Evolutionary conservation across 805 yeast genomes (phyloP), one percentile per base, ranked within the genome.

Genomic region (Candida qinlingensis): DNA sequence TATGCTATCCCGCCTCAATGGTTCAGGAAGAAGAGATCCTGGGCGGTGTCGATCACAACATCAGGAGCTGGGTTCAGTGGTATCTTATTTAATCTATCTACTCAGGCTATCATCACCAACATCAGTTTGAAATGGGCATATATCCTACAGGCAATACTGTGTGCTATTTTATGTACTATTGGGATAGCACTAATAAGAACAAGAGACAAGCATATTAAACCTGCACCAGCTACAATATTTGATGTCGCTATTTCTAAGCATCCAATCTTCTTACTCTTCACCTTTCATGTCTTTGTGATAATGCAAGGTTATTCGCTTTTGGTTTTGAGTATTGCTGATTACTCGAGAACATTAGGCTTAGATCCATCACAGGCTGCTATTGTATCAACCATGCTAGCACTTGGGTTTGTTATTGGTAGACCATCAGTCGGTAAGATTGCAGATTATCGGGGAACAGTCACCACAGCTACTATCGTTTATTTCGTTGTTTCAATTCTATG

Each of bases 1-100:
- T 67, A 81, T 31, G 73, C 80, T 3, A 61, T 85, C 6, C 54
- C 85, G 30, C 88, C 90, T 0, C 89, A 83, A 48, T 85, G 87
- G 84, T 85, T 85, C 63, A 65, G 77, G 37, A 80, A 77, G 54
- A 80, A 69, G 51, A 71, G 91, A 56, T 80, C 84, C 0, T 64
- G 68, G 10, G 75, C 76, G 0, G 59, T 61, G 37, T 72, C 76
- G 11, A 48, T 73, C 5, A 65, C 65, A 7, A 63, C 70, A 27
- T 55, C 66, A 2, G 78, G 77, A 1, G 63, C 71, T 4, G 78
- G 79, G 30, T 49, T 64, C 5, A 77, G 79, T 29, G 77, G 78
- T 41, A 62, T 72, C 7, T 42, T 74, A 28, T 75, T 72, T 58
- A 65, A 68, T 40, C 51, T 72, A 26, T 65, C 69, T 1, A 61